Evolutionary conservation across 371 early-diverging fungal genomes (phyloP).

Genomic region (Pancytospora philotis): DNA sequence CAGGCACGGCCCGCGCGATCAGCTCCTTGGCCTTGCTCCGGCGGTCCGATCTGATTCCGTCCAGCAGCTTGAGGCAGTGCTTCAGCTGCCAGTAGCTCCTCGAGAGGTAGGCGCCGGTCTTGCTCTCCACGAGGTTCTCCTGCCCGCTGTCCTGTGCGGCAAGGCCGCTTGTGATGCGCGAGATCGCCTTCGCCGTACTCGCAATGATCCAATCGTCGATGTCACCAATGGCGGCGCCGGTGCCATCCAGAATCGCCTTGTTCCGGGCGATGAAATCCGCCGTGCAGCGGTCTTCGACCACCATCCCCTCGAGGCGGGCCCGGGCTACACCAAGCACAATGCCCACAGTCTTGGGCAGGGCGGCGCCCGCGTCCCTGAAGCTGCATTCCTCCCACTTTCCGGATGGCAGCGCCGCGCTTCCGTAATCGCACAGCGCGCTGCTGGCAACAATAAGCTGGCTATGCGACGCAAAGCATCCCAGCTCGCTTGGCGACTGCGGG

Average conservation of each 20-base stretch:
- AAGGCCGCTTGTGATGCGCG: not conserved
- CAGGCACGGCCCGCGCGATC: constrained; percentile 15
- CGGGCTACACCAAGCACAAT: no score
- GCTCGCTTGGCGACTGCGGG: no score
- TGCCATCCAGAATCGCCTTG: not conserved
- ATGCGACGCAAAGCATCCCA: no score
- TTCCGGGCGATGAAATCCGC: not conserved
- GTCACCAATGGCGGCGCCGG: not conserved
- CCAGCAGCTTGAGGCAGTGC: constrained; percentile 17
- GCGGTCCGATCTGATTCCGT: not conserved
- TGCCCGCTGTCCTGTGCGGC: not conserved
- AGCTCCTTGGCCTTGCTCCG: not conserved
- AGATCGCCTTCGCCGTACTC: not conserved
- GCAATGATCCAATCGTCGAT: not conserved
- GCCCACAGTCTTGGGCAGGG: no score
- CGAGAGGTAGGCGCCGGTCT: not conserved
- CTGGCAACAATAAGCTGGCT: no score
- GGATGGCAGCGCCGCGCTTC: no score
- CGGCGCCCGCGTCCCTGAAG: no score
- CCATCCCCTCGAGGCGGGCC: no score
- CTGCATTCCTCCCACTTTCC: no score
- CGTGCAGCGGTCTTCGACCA: not conserved
- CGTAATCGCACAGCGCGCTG: no score
- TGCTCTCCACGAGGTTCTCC: not conserved
- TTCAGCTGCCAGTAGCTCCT: not conserved